phyloP scores from a whole-genome alignment of 1,284 basidiomycete genomes.

The Rhodotorula sp. region DNA sequence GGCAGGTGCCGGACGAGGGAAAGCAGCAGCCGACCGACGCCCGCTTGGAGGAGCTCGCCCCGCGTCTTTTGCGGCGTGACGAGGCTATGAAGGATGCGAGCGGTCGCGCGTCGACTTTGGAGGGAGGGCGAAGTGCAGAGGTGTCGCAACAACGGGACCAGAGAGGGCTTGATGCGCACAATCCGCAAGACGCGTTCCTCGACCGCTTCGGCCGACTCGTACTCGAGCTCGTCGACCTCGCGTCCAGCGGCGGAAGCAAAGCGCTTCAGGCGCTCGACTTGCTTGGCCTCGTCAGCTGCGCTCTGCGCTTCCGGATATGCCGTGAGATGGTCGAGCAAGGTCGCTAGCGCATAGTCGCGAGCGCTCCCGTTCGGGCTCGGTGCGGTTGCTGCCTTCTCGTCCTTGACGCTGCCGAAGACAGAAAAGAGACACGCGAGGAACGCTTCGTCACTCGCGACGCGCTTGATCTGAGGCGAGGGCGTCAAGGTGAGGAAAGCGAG shows the following conservation, averaged over 20 bases:
- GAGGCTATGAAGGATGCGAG: conserved; percentile 65
- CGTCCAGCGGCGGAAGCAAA: conserved; percentile 38
- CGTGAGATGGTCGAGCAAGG: conserved; percentile 71
- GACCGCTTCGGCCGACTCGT: conserved; percentile 10
- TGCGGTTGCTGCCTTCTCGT: conserved; percentile 10
- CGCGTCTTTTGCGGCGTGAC: conserved; percentile 73
- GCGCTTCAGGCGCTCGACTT: conserved; percentile 38
- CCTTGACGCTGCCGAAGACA: conserved; percentile 43
- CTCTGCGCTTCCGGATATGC: conserved; percentile 65
- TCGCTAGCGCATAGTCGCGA: conserved; percentile 70
- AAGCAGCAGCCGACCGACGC: conserved; percentile 71
- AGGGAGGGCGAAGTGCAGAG: conserved; percentile 57
- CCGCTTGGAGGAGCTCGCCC: conserved; percentile 75
- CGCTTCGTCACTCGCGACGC: conserved; percentile 59
- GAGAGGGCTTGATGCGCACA: conserved; percentile 12
- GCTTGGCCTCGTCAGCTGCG: conserved; percentile 65
- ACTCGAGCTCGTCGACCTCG: conserved; percentile 44
- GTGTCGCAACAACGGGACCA: conserved; percentile 60
- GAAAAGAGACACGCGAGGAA: conserved; percentile 64
- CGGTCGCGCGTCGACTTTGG: conserved; percentile 46
- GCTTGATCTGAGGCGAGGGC: conserved; percentile 59
- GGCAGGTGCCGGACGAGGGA: conserved; percentile 57
- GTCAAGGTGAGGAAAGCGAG: conserved; percentile 74
- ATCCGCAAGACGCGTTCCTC: conserved; percentile 8
- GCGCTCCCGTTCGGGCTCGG: conserved; percentile 50